These are phyloP conservation scores for Ophiostoma sp. DNA, from an alignment of 2,329 filamentous ascomycete species.

Conservation along the genomic window DNA sequence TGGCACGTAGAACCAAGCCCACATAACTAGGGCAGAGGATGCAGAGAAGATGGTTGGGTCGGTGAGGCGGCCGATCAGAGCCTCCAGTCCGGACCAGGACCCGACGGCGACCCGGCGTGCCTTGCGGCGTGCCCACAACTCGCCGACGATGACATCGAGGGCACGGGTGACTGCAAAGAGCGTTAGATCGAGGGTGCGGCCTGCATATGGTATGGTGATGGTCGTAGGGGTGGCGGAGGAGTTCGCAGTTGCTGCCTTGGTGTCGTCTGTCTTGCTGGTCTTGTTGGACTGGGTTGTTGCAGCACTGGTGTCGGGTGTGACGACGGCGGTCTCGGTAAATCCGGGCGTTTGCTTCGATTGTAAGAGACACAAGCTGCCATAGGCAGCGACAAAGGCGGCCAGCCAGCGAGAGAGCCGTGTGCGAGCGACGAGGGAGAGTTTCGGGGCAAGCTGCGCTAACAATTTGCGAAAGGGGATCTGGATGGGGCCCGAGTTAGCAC, in stretches of 20 bases:
- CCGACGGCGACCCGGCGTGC: constrained; percentile 46
- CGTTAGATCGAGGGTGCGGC: constrained; percentile 77
- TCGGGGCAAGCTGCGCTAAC: constrained; percentile 33
- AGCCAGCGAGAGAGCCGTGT: constrained; percentile 57
- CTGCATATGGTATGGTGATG: constrained; percentile 48
- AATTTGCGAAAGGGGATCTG: constrained; percentile 39
- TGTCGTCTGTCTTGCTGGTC: not conserved
- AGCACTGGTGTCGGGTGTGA: constrained; percentile 27
- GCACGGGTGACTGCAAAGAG: constrained; percentile 75
- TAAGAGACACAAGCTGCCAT: constrained; percentile 57
- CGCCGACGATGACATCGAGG: constrained; percentile 67
- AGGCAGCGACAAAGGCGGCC: constrained; percentile 59
- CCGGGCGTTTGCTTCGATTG: constrained; percentile 54
- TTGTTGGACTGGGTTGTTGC: not conserved
- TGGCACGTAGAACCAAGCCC: constrained; percentile 81
- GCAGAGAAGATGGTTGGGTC: constrained; percentile 71
- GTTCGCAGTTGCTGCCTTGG: not conserved
- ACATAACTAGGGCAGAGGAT: constrained; percentile 79
- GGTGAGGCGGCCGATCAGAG: constrained; percentile 46
- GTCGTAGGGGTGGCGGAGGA: not conserved
- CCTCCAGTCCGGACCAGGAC: constrained; percentile 51
- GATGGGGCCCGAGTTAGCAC: not conserved
- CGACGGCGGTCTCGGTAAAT: constrained; percentile 44
- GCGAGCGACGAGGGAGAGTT: constrained; percentile 35
- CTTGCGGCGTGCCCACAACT: constrained; percentile 60